Evolutionary conservation across 257 asterid genomes (phyloP).

Genomic region (Nyctanthes arbortristis): DNA sequence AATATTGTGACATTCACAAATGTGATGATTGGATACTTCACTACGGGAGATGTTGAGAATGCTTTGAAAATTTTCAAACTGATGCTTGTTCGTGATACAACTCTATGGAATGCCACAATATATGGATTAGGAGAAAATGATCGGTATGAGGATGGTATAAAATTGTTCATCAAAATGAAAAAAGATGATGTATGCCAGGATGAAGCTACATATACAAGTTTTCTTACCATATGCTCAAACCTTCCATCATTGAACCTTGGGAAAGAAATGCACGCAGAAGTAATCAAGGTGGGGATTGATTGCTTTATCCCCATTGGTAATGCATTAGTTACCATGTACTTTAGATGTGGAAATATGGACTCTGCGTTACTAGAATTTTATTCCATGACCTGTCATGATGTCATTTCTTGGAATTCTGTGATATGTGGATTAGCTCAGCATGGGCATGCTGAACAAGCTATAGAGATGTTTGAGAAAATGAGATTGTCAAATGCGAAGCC

Average conservation of each 20-base stretch:
- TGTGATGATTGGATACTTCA: conserved; percentile 56
- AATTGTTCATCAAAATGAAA: conserved; percentile 51
- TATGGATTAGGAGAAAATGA: conserved; percentile 60
- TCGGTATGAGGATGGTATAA: conserved; percentile 49
- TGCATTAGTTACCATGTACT: conserved; percentile 60
- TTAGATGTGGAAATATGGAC: conserved; percentile 56
- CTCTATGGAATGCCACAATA: conserved; percentile 56
- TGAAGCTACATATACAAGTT: conserved; percentile 62
- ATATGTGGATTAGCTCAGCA: conserved; percentile 69
- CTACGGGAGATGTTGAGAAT: conserved; percentile 38
- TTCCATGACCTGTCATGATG: conserved; percentile 41
- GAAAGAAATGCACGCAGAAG: conserved; percentile 57
- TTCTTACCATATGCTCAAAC: conserved; percentile 53
- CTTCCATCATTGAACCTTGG: conserved; percentile 64
- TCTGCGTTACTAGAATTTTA: conserved; percentile 48
- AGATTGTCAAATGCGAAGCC: conserved; percentile 45
- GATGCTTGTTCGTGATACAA: conserved; percentile 53
- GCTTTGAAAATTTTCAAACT: conserved; percentile 40
- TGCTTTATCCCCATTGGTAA: conserved; percentile 44
- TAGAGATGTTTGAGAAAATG: conserved; percentile 55
- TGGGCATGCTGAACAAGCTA: conserved; percentile 51
- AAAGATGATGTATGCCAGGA: conserved; percentile 37
- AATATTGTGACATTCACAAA: conserved; percentile 56
- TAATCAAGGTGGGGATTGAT: conserved; percentile 47
- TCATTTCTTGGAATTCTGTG: conserved; percentile 66